These are phyloP conservation scores for Mortierella alpina DNA, from an alignment of 192 early-diverging fungal genomes.

Conservation along the genomic window DNA sequence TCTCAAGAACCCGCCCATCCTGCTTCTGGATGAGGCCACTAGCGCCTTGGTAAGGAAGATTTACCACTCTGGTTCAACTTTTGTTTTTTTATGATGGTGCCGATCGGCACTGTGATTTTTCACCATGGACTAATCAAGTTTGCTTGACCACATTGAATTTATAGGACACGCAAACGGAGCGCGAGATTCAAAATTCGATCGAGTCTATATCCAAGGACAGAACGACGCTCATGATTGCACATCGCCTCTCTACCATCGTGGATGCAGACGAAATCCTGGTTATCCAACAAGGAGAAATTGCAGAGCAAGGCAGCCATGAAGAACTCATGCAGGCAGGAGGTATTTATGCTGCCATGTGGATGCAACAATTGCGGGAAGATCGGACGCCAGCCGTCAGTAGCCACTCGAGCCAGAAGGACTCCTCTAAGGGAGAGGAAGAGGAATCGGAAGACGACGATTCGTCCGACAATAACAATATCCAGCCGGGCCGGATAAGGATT, in stretches of 20 bases:
- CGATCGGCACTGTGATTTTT: too few relatives aligned
- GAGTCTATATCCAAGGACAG: constrained; percentile 73
- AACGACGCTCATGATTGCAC: constrained; percentile 92
- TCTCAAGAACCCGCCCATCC: constrained; percentile 71
- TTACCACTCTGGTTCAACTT: too few relatives aligned
- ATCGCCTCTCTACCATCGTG: constrained; percentile 84
- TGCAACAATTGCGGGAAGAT: constrained; percentile 60
- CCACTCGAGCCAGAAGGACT: constrained; percentile 49
- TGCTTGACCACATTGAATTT: too few relatives aligned
- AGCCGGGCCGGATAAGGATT: constrained; percentile 13
- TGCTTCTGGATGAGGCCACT: constrained; percentile 75
- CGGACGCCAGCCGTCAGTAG: constrained; percentile 20
- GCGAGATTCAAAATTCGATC: constrained; percentile 82
- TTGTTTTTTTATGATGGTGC: too few relatives aligned
- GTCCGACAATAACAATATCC: constrained; percentile 19
- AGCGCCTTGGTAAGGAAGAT: constrained; percentile 55
- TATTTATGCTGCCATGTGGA: constrained; percentile 87
- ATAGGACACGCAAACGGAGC: constrained; percentile 67
- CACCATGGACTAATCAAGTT: too few relatives aligned
- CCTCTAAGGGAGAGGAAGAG: constrained; percentile 50
- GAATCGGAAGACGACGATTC: constrained; percentile 22
- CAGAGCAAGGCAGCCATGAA: constrained; percentile 83
- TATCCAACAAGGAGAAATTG: constrained; percentile 79
- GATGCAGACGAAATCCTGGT: constrained; percentile 89
- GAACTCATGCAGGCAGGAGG: constrained; percentile 72